phyloP scores from a whole-genome alignment of 306 rosid genomes.

The Ziziphus jujuba region DNA sequence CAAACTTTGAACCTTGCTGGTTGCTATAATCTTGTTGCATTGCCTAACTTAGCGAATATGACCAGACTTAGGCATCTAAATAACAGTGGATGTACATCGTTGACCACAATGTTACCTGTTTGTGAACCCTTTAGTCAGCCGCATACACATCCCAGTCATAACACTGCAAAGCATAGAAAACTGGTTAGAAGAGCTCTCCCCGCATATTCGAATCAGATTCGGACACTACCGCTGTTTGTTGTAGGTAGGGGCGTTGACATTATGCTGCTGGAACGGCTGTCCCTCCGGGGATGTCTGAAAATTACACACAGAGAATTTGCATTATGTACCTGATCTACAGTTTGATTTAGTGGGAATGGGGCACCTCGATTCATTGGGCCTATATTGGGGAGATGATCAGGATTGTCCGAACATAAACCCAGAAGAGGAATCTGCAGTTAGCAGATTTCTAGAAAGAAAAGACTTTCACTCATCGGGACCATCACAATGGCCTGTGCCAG shows the following conservation, averaged over 20 bases:
- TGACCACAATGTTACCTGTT: background rate
- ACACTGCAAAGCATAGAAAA: too few species aligned
- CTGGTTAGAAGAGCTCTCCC: too few species aligned
- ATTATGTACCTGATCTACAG: background rate
- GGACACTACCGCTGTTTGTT: conserved; percentile 1
- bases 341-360: background rate
- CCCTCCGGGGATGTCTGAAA: background rate
- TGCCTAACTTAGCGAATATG: background rate
- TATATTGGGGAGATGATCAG: conserved; percentile 3
- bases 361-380: conserved; percentile 1
- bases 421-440: background rate
- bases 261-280: background rate
- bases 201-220: background rate
- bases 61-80: conserved; percentile 6
- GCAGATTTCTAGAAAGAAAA: background rate
- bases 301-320: conserved; percentile 4
- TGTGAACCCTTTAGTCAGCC: background rate
- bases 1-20: background rate
- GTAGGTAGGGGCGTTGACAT: background rate
- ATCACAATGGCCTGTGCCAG: background rate
- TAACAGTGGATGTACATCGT: conserved; percentile 4
- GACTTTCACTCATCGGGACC: background rate
- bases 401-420: background rate
- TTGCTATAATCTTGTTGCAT: fast-evolving
- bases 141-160: background rate